Evolutionary conservation across 2,329 filamentous ascomycete genomes (phyloP).

Genomic region (Chaetomium sp.): DNA sequence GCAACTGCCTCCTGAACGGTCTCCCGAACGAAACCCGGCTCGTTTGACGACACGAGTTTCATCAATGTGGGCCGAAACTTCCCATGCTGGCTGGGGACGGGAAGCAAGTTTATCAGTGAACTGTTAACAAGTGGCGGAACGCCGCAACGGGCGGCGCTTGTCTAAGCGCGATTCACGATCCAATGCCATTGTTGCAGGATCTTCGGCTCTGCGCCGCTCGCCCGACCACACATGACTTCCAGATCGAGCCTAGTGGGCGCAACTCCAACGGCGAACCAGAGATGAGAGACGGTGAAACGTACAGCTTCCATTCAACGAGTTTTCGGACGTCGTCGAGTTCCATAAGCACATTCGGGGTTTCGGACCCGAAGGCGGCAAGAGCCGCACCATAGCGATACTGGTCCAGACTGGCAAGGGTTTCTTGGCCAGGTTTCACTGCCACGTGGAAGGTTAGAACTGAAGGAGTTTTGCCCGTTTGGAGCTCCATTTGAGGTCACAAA

Average conservation of each 20-base stretch:
- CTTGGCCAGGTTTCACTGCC: constrained; percentile 43
- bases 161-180: not conserved
- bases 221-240: not conserved
- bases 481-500: not conserved
- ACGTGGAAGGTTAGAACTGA: constrained; percentile 11
- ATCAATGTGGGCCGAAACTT: constrained; percentile 56
- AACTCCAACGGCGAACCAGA: not conserved
- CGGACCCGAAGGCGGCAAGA: constrained; percentile 37
- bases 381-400: constrained; percentile 52
- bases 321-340: constrained; percentile 50
- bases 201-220: not conserved
- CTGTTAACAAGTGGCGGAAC: not conserved
- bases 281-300: constrained; percentile 28
- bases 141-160: constrained; percentile 8
- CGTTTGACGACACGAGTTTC: constrained; percentile 57
- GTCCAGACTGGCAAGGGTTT: constrained; percentile 52
- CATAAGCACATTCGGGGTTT: constrained; percentile 35
- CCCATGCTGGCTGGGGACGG: constrained; percentile 46
- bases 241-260: not conserved
- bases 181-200: not conserved
- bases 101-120: constrained; percentile 45
- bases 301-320: constrained; percentile 69
- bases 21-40: constrained; percentile 42
- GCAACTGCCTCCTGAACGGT: constrained; percentile 49
- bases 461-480: not conserved